Evolutionary conservation across 352 stramenopile species (phyloP), one percentile per base, ranked within the genome.

Genomic region (Globisporangium alternatum): DNA sequence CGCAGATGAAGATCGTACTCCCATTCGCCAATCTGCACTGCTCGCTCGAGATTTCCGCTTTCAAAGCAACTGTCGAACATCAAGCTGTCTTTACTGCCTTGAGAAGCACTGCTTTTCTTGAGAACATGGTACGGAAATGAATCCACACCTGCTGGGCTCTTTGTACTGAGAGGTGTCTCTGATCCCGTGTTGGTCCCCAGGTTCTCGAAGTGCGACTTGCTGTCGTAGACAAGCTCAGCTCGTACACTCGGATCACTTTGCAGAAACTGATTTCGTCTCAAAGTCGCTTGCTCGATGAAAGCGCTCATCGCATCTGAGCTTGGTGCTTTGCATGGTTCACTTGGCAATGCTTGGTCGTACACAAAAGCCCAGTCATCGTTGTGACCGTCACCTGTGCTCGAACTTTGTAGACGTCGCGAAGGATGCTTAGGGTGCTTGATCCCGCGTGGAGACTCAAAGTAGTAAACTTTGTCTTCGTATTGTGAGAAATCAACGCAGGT

Each of bases 21-120:
- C 35, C 63, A 79, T 25, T 86, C 68, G 2, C 87, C 94, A 10
- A 94, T 80, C 49, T 94, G 90, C 60, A 96, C 83, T 10, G 80
- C 87, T 2, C 75, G 70, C n/a, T 88, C 77, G 13, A 98, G 75
- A 53, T 98, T 98, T 2, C 91, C 93, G 64, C 87, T 96, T 70
- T 98, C 94, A 62, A 98, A 98, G 56, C 80, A 78, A 47, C 91
- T 97, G 44, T 98, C 91, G 60, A 98, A 98, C 13, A 84, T 91
- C 30, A 98, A 75, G 35, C 62, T 70, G n/a, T 57, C 67, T 17
- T 28, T 3, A 25, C 55, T 22, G 30, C 66, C 45, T 17, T 45
- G 12, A 31, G 80, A 81, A 5, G 60, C 67, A 10, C 43, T 49
- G 9, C 64, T 70, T 6, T 62, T 70, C 3, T 76, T 62, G 0